Conservation (phyloP, 352 stramenopile genomes). For the Phytophthora citrophthora region DNA sequence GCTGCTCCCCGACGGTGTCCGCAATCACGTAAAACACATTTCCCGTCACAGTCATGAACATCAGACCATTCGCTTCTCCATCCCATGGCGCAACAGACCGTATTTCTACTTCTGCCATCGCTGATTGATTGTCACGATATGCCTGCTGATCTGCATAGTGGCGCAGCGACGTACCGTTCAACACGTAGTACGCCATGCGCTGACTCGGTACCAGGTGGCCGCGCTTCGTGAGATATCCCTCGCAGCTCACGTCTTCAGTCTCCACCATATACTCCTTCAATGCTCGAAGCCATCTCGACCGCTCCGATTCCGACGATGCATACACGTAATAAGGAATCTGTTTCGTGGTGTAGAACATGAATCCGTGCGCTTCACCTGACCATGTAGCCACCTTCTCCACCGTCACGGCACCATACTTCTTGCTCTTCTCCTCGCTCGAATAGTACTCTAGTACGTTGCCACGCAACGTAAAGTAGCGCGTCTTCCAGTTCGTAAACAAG, state of each 20-base stretch:
- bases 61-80: slow-evolving; percentile 80
- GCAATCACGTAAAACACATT: slow-evolving; percentile 88
- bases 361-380: slow-evolving; percentile 85
- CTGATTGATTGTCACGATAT: slow-evolving; percentile 87
- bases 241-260: slow-evolving; percentile 84
- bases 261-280: slow-evolving; percentile 88
- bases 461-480: slow-evolving; percentile 87
- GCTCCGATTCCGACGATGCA: slow-evolving; percentile 78
- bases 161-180: slow-evolving; percentile 81
- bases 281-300: slow-evolving; percentile 80
- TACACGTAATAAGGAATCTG: slow-evolving; percentile 92
- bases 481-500: slow-evolving; percentile 92
- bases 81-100: slow-evolving; percentile 79
- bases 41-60: slow-evolving; percentile 87
- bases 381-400: slow-evolving; percentile 88
- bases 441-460: slow-evolving; percentile 89
- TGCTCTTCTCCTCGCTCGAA: slow-evolving; percentile 81
- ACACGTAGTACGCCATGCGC: slow-evolving; percentile 86
- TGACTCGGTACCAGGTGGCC: slow-evolving; percentile 89
- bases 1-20: slow-evolving; percentile 76
- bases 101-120: slow-evolving; percentile 87
- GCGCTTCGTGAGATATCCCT: slow-evolving; percentile 88
- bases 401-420: slow-evolving; percentile 86
- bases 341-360: slow-evolving; percentile 92
- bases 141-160: slow-evolving; percentile 85